These are phyloP conservation scores for Chlamydomonas urium DNA, from an alignment of 139 green algal species.

Conservation along the genomic window DNA sequence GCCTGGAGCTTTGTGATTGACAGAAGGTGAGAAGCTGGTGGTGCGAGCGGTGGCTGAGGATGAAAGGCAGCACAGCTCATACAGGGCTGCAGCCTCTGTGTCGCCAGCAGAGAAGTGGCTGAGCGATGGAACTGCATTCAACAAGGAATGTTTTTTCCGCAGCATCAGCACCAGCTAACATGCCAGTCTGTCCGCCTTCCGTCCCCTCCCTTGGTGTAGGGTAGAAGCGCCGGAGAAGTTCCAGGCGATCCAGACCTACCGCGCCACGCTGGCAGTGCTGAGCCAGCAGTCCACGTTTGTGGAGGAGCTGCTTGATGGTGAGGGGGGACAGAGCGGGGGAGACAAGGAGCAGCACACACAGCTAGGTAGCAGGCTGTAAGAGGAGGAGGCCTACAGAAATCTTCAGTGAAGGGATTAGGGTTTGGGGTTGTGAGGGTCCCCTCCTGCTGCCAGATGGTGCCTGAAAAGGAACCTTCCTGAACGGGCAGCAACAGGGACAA, in stretches of 20 bases:
- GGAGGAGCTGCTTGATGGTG: conserved; percentile 45
- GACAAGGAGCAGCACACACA: neutral
- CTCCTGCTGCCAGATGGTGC: neutral
- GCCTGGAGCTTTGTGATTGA: too few species aligned
- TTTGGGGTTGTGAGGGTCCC: neutral
- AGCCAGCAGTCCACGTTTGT: conserved; percentile 73
- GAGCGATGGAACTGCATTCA: too few species aligned
- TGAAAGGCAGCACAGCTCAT: too few species aligned
- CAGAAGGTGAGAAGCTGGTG: too few species aligned
- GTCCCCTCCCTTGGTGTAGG: too few species aligned
- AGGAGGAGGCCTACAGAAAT: neutral
- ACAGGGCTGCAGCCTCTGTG: too few species aligned
- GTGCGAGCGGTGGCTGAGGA: too few species aligned
- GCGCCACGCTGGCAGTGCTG: conserved; percentile 73
- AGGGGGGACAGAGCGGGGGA: neutral
- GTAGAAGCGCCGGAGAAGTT: conserved; percentile 79
- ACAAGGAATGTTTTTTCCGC: too few species aligned
- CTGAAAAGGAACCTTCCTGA: neutral
- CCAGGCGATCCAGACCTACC: conserved; percentile 77
- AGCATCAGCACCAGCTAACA: too few species aligned
- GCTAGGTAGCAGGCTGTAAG: too few species aligned
- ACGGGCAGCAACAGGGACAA: neutral
- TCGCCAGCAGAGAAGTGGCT: too few species aligned
- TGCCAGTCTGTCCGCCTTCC: too few species aligned
- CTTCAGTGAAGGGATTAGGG: neutral